These are phyloP conservation scores for Hirschioporus abietinus DNA, from an alignment of 768 basidiomycete genomes.

Conservation along the genomic window DNA sequence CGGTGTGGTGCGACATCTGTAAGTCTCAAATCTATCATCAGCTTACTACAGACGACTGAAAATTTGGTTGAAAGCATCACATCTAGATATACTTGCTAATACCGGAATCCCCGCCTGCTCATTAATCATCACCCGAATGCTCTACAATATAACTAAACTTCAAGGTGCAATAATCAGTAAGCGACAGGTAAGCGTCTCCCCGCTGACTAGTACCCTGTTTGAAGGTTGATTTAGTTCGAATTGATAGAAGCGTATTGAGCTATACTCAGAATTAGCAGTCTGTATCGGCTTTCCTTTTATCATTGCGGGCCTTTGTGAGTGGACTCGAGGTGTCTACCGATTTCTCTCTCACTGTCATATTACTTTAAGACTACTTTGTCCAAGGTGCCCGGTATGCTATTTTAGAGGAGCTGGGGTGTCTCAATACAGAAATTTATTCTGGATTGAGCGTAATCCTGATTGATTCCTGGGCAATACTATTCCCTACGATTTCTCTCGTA, in stretches of 20 bases:
- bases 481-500: neutral
- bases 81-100: neutral
- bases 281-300: neutral
- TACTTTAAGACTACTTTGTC: neutral
- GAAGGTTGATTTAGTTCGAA: neutral
- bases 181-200: neutral
- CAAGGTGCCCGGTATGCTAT: neutral
- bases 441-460: neutral
- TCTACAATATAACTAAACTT: neutral
- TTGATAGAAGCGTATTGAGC: neutral
- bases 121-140: neutral
- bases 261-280: neutral
- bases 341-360: neutral
- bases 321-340: neutral
- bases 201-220: neutral
- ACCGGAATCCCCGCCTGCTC: neutral
- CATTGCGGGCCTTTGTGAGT: neutral
- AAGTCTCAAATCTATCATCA: neutral
- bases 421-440: neutral
- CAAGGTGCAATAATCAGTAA: neutral
- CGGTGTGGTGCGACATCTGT: slow-evolving; percentile 3
- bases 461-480: neutral
- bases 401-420: neutral
- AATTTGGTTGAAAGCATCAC: neutral
- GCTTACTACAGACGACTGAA: neutral